These are phyloP conservation scores for Tarenaya hassleriana DNA, from an alignment of 345 rosid genomes.

Conservation along the genomic window DNA sequence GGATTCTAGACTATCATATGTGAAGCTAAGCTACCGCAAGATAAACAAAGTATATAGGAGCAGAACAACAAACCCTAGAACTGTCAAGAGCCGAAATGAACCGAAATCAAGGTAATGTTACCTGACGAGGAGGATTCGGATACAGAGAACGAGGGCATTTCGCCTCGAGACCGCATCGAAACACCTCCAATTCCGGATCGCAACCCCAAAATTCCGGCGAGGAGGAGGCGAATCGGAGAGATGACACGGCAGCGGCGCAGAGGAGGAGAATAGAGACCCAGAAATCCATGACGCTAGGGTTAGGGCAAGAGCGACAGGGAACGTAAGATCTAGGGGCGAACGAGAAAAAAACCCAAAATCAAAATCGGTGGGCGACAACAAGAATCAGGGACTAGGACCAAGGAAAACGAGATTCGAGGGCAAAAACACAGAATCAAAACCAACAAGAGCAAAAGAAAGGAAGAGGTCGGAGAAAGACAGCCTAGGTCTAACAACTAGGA, in stretches of 20 bases:
- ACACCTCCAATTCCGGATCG: constrained; percentile 34
- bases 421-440: not conserved
- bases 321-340: constrained; percentile 9
- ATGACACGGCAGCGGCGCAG: constrained; percentile 27
- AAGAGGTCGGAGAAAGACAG: too few relatives aligned
- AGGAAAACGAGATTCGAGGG: too few relatives aligned
- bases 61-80: constrained; percentile 4
- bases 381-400: not conserved
- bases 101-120: constrained; percentile 15
- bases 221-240: constrained; percentile 28
- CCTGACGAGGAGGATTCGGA: constrained; percentile 57
- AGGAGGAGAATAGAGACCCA: constrained; percentile 28
- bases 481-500: too few relatives aligned
- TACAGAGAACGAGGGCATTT: constrained; percentile 55
- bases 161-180: constrained; percentile 35
- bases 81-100: not conserved
- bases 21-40: too few relatives aligned
- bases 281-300: constrained; percentile 14
- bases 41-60: too few relatives aligned
- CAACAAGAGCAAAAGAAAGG: too few relatives aligned
- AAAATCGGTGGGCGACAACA: not conserved
- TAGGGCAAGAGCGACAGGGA: constrained; percentile 9
- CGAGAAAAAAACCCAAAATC: not conserved
- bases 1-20: too few relatives aligned
- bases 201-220: constrained; percentile 32